These are phyloP conservation scores for Pythium sukuiense DNA, from an alignment of 352 stramenopile species.

Conservation along the genomic window DNA sequence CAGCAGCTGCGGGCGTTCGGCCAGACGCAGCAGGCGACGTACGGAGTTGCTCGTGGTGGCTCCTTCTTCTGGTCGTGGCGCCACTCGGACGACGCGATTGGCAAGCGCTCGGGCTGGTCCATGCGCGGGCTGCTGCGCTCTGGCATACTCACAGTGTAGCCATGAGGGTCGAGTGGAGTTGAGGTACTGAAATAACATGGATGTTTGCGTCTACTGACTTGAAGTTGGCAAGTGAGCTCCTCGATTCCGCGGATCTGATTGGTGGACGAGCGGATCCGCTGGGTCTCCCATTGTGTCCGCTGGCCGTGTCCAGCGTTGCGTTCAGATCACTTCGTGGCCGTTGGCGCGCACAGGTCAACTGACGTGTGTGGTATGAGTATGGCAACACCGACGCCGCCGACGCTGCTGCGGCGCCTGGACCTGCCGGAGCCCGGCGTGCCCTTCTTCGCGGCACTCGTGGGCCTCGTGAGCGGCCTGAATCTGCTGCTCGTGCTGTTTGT, in stretches of 20 bases:
- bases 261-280: slow-evolving; percentile 18
- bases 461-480: slow-evolving; percentile 23
- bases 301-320: neutral
- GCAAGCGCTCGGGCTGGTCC: slow-evolving; percentile 32
- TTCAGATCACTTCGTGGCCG: neutral
- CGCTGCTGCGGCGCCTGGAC: slow-evolving; percentile 11
- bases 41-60: slow-evolving; percentile 18
- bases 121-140: slow-evolving; percentile 25
- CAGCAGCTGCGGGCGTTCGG: slow-evolving; percentile 13
- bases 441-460: slow-evolving; percentile 26
- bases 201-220: neutral
- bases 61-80: slow-evolving; percentile 35
- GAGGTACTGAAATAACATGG: slow-evolving; percentile 3
- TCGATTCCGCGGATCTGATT: slow-evolving; percentile 16
- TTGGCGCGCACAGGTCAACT: neutral
- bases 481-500: slow-evolving; percentile 30
- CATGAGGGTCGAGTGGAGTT: neutral
- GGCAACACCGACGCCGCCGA: too few relatives aligned
- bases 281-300: neutral
- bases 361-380: too few relatives aligned
- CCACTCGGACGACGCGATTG: slow-evolving; percentile 28
- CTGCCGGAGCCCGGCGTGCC: slow-evolving; percentile 19
- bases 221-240: slow-evolving; percentile 7
- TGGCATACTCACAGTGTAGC: slow-evolving; percentile 14
- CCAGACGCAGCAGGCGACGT: slow-evolving; percentile 23